Evolutionary conservation across 345 rosid genomes (phyloP), one percentile per base, ranked within the genome.

Genomic region (Rhodamnia rubescens): DNA sequence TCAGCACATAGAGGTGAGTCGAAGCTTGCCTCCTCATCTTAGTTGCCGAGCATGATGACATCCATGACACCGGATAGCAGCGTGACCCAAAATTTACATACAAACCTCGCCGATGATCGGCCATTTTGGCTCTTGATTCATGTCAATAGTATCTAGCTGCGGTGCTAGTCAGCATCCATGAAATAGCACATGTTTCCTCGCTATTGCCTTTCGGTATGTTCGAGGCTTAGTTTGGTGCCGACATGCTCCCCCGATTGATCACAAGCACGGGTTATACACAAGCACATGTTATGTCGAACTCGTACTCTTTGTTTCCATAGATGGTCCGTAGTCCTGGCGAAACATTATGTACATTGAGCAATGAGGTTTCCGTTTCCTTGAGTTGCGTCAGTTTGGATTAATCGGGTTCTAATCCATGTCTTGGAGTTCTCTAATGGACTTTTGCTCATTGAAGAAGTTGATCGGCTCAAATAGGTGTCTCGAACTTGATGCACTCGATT

Each of bases 11-110:
- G 1, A 91, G 91, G 21, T 90, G 91, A 81, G 89, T 90, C 14
- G 86, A 13, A 94, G 89, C 80, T 94, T 93, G 26, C 95, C 92
- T 0, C 91, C 95, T 75, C 85, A 69, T 57, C 93, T 89, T 27
- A 92, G 85, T 44, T 92, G 92, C 82, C 88, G 84, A 5, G 90
- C 91, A 69, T 93, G 96, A 44, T 87, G 74, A 42, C 80, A 51
- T 4, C 88, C 89, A 32, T 24, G 12, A 21, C 58, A 8, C n/a
- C n/a, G 11, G 26, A 0, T 22, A 22, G 2, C 58, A 4, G 26
- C 58, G n/a, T 10, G 11, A 2, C 0, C 26, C 58, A 8, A 0
- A n/a, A n/a, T n/a, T n/a, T n/a, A n/a, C n/a, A n/a, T n/a, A n/a
- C n/a, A n/a, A n/a, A n/a, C n/a, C n/a, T n/a, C n/a, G n/a, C n/a